Conservation (phyloP, 352 stramenopile species). For the Blastocystis sp. region DNA sequence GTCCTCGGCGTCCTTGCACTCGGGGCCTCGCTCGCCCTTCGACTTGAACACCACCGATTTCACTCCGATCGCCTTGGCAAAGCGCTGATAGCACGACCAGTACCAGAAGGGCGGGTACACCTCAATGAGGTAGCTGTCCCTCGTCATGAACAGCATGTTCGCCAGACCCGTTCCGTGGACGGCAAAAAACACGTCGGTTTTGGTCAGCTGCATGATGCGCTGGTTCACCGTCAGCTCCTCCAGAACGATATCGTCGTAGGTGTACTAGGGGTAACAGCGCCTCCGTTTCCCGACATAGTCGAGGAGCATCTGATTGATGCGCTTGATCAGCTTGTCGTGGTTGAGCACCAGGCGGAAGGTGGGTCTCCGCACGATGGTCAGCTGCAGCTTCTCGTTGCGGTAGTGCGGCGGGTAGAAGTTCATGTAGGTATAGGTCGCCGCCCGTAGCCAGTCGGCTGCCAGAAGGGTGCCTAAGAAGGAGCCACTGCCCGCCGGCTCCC, state of each 20-base stretch:
- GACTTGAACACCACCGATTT: slow-evolving; percentile 39
- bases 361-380: slow-evolving; percentile 32
- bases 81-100: slow-evolving; percentile 56
- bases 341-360: slow-evolving; percentile 23
- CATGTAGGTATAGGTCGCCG: slow-evolving; percentile 3
- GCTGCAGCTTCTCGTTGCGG: neutral
- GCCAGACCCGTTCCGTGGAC: slow-evolving; percentile 42
- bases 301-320: slow-evolving; percentile 10
- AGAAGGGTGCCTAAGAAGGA: slow-evolving; percentile 32
- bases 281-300: neutral
- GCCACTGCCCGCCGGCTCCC: slow-evolving; percentile 30
- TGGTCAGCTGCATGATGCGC: slow-evolving; percentile 30
- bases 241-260: slow-evolving; percentile 31
- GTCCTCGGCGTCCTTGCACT: slow-evolving; percentile 37
- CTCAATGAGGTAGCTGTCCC: slow-evolving; percentile 49
- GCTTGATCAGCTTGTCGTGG: slow-evolving; percentile 31
- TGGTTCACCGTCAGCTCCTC: slow-evolving; percentile 22
- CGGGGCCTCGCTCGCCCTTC: slow-evolving; percentile 14
- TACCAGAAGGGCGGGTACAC: slow-evolving; percentile 44
- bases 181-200: slow-evolving; percentile 31
- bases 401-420: neutral
- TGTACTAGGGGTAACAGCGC: neutral
- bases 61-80: slow-evolving; percentile 21
- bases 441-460: slow-evolving; percentile 5
- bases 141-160: slow-evolving; percentile 54